Evolutionary conservation across 2,329 filamentous ascomycete species (phyloP).

Genomic region (Drechslerella dactyloides): DNA sequence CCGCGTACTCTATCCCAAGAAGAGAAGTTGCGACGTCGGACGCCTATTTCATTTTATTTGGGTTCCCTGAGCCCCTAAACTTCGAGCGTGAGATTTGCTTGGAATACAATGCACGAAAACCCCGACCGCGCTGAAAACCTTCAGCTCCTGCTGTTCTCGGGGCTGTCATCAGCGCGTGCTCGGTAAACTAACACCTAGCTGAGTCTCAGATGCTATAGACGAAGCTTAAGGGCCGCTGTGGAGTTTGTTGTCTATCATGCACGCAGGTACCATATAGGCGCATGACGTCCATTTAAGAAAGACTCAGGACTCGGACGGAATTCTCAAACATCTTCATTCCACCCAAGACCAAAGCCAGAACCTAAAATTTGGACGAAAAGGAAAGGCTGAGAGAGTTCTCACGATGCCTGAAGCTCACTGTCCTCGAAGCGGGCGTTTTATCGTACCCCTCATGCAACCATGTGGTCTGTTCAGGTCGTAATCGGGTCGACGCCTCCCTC

Average conservation of each 20-base stretch:
- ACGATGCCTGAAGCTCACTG: too few species aligned
- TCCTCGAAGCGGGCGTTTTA: too few species aligned
- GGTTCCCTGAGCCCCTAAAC: not conserved
- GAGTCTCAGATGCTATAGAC: conserved; percentile 13
- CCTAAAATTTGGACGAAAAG: too few species aligned
- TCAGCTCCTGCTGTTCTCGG: conserved; percentile 5
- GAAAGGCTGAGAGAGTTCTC: too few species aligned
- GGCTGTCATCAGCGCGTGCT: not conserved
- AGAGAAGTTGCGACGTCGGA: conserved; percentile 17
- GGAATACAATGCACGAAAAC: conserved; percentile 15
- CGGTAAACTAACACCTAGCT: not conserved
- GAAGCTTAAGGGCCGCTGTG: conserved; percentile 18
- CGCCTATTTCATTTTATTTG: not conserved
- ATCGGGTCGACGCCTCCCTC: not conserved
- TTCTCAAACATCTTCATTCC: too few species aligned
- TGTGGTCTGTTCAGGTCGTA: not conserved
- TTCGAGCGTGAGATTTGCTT: conserved; percentile 1
- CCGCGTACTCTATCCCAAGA: conserved; percentile 24
- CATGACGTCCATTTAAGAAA: too few species aligned
- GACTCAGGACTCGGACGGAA: too few species aligned
- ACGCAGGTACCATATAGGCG: not conserved
- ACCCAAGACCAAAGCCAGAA: too few species aligned
- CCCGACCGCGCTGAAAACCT: conserved; percentile 9
- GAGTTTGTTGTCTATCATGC: conserved; percentile 19
- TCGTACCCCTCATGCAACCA: not conserved